A percentile compares a stretch with the other conserved stretches of the same genome.
Conservation (phyloP, 208 protist genomes). For the Novymonas esmeraldas region DNA sequence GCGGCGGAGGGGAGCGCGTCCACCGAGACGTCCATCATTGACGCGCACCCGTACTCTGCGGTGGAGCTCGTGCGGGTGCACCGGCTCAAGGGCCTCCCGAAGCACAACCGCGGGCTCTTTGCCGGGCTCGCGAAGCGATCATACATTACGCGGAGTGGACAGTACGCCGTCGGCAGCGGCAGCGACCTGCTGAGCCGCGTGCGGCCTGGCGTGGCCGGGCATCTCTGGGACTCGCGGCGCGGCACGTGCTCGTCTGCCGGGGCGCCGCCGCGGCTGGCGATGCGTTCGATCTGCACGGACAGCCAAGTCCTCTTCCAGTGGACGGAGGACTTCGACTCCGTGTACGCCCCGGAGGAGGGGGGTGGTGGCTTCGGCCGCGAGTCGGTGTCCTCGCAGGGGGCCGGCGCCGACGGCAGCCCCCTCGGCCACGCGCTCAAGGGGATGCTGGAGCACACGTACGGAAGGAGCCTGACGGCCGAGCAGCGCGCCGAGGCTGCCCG, state of each 20-base stretch:
- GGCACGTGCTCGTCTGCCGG: neutral
- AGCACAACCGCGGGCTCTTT: slow-evolving; percentile 74
- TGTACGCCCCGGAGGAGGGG: neutral
- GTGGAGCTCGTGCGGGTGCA: slow-evolving; percentile 54
- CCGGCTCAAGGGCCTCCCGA: slow-evolving; percentile 46
- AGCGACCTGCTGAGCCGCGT: slow-evolving; percentile 23
- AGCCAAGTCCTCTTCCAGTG: slow-evolving; percentile 6
- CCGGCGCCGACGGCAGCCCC: neutral
- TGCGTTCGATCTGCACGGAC: slow-evolving; percentile 4
- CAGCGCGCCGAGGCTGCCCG: slow-evolving; percentile 34
- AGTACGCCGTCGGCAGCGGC: slow-evolving; percentile 36
- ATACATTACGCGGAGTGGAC: slow-evolving; percentile 50
- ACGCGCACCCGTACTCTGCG: slow-evolving; percentile 17
- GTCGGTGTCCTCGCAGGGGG: neutral
- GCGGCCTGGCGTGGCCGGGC: slow-evolving; percentile 47
- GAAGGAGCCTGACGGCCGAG: slow-evolving; percentile 32
- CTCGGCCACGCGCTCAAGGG: slow-evolving; percentile 14
- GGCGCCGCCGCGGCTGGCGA: slow-evolving; percentile 5
- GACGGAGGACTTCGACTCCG: neutral
- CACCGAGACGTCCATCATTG: neutral
- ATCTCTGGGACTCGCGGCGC: slow-evolving; percentile 14
- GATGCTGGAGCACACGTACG: slow-evolving; percentile 44
- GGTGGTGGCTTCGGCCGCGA: neutral
- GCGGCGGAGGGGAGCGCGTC: neutral
- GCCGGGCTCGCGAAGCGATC: slow-evolving; percentile 30